Percentiles rank a stretch among this genome's conserved stretches.
Conservation (phyloP, 164 flowering plant genomes). For the Cinnamomum chago region DNA sequence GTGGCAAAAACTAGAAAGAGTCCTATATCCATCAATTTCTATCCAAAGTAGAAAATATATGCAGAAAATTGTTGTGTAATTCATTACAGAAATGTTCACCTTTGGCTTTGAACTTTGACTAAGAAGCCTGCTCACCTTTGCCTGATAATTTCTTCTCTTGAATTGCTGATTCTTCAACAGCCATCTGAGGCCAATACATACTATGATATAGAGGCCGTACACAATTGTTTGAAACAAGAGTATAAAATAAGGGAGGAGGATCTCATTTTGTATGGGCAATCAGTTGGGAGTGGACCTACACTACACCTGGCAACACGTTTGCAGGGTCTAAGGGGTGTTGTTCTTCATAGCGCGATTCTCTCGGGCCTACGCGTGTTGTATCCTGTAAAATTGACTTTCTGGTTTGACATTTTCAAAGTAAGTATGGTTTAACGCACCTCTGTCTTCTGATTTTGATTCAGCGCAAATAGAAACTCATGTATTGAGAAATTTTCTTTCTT, state of each 20-base stretch:
- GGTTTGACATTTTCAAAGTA: slow-evolving; percentile 96
- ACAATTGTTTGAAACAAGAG: slow-evolving; percentile 72
- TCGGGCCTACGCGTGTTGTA: slow-evolving; percentile 86
- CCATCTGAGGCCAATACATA: slow-evolving; percentile 89
- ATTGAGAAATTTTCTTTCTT: slow-evolving; percentile 10
- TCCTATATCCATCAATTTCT: too few species aligned
- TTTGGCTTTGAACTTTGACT: not conserved
- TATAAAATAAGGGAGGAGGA: slow-evolving; percentile 78
- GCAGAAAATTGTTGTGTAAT: not conserved
- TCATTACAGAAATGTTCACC: not conserved
- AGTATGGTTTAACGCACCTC: slow-evolving; percentile 9
- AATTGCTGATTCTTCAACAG: slow-evolving; percentile 25
- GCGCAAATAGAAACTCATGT: not conserved
- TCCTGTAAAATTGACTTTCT: slow-evolving; percentile 83
- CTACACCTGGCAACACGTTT: slow-evolving; percentile 70
- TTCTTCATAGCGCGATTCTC: slow-evolving; percentile 90
- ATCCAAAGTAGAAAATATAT: too few species aligned
- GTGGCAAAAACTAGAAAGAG: not conserved
- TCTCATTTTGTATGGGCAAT: slow-evolving; percentile 79
- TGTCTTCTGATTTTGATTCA: not conserved
- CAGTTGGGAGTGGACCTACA: slow-evolving; percentile 95
- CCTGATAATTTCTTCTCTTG: not conserved
- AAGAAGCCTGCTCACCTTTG: not conserved
- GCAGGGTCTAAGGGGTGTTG: slow-evolving; percentile 60
- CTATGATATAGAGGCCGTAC: slow-evolving; percentile 85